Base-by-base conservation (phyloP, 768 basidiomycete genomes). In the Termitomyces sp. region DNA sequence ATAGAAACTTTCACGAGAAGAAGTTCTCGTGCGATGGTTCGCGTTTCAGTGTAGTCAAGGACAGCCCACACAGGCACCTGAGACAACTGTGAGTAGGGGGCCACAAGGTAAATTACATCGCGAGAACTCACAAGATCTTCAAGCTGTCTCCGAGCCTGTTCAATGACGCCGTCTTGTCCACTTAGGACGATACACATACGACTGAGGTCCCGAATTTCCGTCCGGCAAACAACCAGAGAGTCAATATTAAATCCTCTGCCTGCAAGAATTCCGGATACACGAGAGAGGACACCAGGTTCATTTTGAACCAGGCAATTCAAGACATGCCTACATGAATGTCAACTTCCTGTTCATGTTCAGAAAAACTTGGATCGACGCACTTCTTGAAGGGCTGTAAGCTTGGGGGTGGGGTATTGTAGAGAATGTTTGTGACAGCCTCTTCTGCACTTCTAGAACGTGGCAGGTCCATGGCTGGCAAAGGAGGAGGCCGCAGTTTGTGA, bases 51-150 rank as follows among this genome's bases (percentile, higher is more conserved):
- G 71, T 98, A 99, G 73, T 99, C 95, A 58, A 99, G 79, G 32
- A 99, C 97, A 28, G 96, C 97, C 97, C 97, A 99, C 4, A 99
- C 97, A 49, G 96, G 97, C 27, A 99, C 95, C 96, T 97, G 50
- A 3, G 7, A 42, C 35, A 50, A 55, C n/a, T 35, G 28, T 37
- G 45, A 48, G 27, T 30, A 17, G 46, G 35, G 6, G 32, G 23
- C 10, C 8, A 19, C 8, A 3, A 28, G 40, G 25, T 25, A n/a
- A 41, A 57, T 30, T 30, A 19, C 2, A 16, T 5, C 5, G 54
- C 35, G 39, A 51, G 14, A 23, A 80, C 91, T 59, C 67, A 97
- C 96, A 62, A 98, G 80, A 66, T 99, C 97, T 63, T 98, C 97
- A 16, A 99, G 83, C 62, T 98, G 96, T 60, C 97, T 77, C 41